Conservation (phyloP, 1,284 basidiomycete genomes). For the Trametes sp. region DNA sequence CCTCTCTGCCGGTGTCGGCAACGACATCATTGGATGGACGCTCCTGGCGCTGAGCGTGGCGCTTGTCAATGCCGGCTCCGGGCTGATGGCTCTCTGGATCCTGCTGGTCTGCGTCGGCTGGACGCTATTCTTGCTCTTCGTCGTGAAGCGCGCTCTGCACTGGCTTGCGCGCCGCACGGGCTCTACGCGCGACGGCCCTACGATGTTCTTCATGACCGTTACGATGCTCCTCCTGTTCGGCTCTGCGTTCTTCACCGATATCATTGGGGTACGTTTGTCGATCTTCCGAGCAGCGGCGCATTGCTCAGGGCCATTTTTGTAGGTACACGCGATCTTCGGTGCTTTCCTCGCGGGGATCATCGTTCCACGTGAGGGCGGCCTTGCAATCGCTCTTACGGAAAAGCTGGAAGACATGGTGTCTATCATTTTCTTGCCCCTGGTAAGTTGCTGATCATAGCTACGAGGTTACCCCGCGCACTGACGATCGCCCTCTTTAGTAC, state of each 20-base stretch:
- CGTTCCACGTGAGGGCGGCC: constrained; percentile 73
- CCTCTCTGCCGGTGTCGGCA: constrained; percentile 93
- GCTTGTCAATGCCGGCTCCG: constrained; percentile 84
- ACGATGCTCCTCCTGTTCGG: constrained; percentile 68
- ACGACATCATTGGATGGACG: constrained; percentile 85
- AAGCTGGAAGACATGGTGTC: constrained; percentile 71
- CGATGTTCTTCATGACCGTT: constrained; percentile 71
- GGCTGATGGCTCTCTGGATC: constrained; percentile 82
- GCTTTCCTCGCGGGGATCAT: constrained; percentile 71
- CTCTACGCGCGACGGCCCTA: constrained; percentile 78
- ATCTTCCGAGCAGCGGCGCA: too few relatives aligned
- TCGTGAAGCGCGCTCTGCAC: constrained; percentile 65
- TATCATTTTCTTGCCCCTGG: constrained; percentile 69
- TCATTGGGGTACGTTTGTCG: constrained; percentile 77
- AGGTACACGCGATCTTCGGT: constrained; percentile 87
- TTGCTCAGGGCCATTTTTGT: constrained; percentile 2
- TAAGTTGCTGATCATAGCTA: constrained; percentile 37
- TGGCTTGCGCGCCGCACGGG: constrained; percentile 85
- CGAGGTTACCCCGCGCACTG: constrained; percentile 2
- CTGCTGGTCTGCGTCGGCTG: constrained; percentile 86
- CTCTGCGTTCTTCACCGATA: constrained; percentile 76
- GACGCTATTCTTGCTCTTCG: constrained; percentile 81
- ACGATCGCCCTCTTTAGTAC: constrained; percentile 47
- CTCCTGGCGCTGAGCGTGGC: constrained; percentile 87
- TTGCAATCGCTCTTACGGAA: constrained; percentile 66